phyloP scores from a whole-genome alignment of 306 rosid genomes.

The Alnus glutinosa region DNA sequence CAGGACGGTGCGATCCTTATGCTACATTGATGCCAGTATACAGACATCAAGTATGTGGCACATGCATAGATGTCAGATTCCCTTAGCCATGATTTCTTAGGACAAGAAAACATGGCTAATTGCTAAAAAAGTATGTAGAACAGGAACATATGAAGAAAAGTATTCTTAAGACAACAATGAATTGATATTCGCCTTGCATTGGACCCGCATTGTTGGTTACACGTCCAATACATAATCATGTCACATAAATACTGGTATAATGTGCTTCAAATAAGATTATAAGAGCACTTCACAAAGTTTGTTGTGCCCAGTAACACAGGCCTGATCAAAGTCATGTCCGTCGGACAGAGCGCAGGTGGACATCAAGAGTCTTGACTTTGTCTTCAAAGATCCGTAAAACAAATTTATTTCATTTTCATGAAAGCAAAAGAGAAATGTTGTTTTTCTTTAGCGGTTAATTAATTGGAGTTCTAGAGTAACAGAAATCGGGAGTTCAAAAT shows the following conservation, averaged over 20 bases:
- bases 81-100: neutral
- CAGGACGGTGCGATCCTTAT: constrained; percentile 13
- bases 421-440: neutral
- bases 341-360: neutral
- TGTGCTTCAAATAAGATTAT: neutral
- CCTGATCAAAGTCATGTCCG: neutral
- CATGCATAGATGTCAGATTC: neutral
- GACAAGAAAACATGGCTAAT: neutral
- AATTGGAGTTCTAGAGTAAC: too few species aligned
- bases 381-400: constrained; percentile 2
- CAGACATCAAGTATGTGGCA: neutral
- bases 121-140: neutral
- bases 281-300: neutral
- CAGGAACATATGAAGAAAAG: neutral
- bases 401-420: constrained; percentile 1
- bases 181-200: neutral
- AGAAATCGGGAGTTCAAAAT: too few species aligned
- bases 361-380: neutral
- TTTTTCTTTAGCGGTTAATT: neutral
- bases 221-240: neutral
- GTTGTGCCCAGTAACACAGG: neutral
- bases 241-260: neutral
- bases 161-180: neutral
- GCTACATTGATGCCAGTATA: constrained; percentile 5
- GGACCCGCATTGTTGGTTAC: neutral